These are phyloP conservation scores for Aphanoascus verrucosus DNA, from an alignment of 2,329 filamentous ascomycete species.

Conservation along the genomic window DNA sequence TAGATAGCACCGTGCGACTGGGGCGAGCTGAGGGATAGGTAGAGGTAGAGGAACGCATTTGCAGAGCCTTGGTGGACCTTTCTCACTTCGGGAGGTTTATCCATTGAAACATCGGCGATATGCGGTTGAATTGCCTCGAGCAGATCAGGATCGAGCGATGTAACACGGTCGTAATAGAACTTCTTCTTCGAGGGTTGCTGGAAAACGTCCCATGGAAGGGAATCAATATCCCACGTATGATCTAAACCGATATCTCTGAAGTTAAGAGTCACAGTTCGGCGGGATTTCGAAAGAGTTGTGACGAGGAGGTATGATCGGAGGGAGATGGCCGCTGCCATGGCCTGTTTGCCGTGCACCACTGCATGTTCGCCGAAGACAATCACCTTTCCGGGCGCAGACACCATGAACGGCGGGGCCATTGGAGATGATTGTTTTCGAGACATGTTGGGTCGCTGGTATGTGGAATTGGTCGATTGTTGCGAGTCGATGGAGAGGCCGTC, in stretches of 20 bases:
- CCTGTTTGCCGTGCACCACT: conserved; percentile 94
- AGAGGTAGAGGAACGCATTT: conserved; percentile 73
- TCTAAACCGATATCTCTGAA: conserved; percentile 85
- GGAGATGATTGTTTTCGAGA: conserved; percentile 42
- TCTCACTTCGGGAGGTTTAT: conserved; percentile 56
- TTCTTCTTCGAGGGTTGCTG: conserved; percentile 76
- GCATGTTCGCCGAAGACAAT: conserved; percentile 97
- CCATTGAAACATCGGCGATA: conserved; percentile 58
- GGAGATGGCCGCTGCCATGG: conserved; percentile 89
- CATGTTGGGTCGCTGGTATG: conserved; percentile 13
- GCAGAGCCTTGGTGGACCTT: conserved; percentile 79
- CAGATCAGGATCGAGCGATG: conserved; percentile 70
- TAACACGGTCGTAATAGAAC: conserved; percentile 84
- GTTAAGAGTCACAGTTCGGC: conserved; percentile 72
- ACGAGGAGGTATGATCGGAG: conserved; percentile 94
- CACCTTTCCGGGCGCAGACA: conserved; percentile 93
- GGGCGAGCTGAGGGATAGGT: conserved; percentile 65
- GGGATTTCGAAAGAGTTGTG: conserved; percentile 84
- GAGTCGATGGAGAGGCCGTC: conserved; percentile 17
- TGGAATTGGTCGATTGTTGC: conserved; percentile 11
- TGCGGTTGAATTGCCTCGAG: conserved; percentile 71
- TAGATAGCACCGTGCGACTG: conserved; percentile 67
- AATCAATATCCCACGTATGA: conserved; percentile 90
- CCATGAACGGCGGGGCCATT: conserved; percentile 84
- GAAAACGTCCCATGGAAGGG: conserved; percentile 78